Evolutionary conservation across 1,284 basidiomycete genomes (phyloP).

Genomic region (Boletus smithii): DNA sequence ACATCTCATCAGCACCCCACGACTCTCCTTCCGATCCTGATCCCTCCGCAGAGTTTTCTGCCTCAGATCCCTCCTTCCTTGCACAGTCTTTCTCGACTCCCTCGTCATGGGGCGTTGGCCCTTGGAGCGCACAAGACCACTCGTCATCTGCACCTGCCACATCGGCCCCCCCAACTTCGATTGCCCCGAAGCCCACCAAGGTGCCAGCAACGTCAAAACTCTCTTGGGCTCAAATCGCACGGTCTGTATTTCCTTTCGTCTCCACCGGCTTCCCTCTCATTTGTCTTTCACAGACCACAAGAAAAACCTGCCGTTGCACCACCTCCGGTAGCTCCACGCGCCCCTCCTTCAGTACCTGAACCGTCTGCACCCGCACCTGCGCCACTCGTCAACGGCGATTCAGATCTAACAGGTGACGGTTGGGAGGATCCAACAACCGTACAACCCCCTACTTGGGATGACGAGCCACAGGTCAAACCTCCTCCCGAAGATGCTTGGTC

Average conservation of each 20-base stretch:
- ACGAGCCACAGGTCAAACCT: constrained; percentile 52
- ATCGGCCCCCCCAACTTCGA: constrained; percentile 25
- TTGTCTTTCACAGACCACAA: constrained; percentile 19
- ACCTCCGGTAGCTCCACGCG: constrained; percentile 22
- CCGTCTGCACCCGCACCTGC: constrained; percentile 24
- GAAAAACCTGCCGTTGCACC: constrained; percentile 28
- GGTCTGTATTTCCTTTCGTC: constrained; percentile 40
- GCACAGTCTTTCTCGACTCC: constrained; percentile 15
- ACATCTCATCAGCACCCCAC: background rate
- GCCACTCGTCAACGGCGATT: constrained; percentile 34
- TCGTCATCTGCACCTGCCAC: constrained; percentile 17
- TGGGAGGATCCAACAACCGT: constrained; percentile 78
- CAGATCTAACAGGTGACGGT: constrained; percentile 39
- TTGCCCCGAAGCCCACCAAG: constrained; percentile 41
- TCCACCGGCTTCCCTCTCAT: constrained; percentile 28
- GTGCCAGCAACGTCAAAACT: constrained; percentile 66
- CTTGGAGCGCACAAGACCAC: constrained; percentile 32
- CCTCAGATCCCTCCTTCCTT: constrained; percentile 8
- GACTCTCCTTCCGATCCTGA: constrained; percentile 17
- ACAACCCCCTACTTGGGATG: constrained; percentile 70
- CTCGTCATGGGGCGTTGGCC: constrained; percentile 21
- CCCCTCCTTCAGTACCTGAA: constrained; percentile 27
- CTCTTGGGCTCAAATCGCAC: constrained; percentile 78
- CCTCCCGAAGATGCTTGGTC: constrained; percentile 43
- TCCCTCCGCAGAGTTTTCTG: constrained; percentile 12